These are phyloP conservation scores for Tolypocladium sp. DNA, from an alignment of 2,329 filamentous ascomycete species.

Conservation along the genomic window DNA sequence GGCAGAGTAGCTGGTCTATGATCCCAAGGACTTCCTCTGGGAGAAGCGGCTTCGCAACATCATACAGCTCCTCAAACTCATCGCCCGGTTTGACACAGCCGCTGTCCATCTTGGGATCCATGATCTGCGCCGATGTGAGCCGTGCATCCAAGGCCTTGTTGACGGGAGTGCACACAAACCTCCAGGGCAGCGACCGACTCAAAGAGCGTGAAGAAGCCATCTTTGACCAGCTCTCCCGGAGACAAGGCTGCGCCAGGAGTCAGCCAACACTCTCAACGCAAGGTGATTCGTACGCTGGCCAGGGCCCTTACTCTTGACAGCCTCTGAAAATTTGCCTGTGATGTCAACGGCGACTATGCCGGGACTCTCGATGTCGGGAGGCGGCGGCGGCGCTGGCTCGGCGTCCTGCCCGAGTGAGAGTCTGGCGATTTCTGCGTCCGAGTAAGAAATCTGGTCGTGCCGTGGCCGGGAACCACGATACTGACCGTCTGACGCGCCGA, in stretches of 20 bases:
- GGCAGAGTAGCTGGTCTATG: conserved; percentile 84
- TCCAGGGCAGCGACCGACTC: conserved; percentile 86
- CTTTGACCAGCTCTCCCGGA: conserved; percentile 81
- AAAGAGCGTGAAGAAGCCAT: conserved; percentile 89
- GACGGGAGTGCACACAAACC: conserved; percentile 27
- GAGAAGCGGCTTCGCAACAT: conserved; percentile 57
- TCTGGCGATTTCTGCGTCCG: conserved; percentile 27
- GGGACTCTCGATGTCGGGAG: conserved; percentile 30
- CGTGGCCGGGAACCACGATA: not conserved
- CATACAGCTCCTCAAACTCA: conserved; percentile 74
- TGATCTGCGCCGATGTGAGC: conserved; percentile 55
- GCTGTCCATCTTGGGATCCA: conserved; percentile 99
- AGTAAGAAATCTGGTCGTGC: conserved; percentile 13
- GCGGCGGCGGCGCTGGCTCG: conserved; percentile 22
- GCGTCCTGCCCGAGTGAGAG: conserved; percentile 27
- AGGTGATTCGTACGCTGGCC: not conserved
- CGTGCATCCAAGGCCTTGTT: no score
- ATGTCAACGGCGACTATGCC: conserved; percentile 51
- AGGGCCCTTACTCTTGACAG: conserved; percentile 38
- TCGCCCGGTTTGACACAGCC: conserved; percentile 73
- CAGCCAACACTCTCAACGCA: conserved; percentile 9
- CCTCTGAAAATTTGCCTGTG: conserved; percentile 44
- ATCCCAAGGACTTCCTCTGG: conserved; percentile 82
- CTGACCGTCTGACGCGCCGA: conserved; percentile 25
- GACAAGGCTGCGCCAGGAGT: conserved; percentile 48